A percentile compares a stretch with the other conserved stretches of the same genome.
Conservation (phyloP, 2,329 filamentous ascomycete genomes). For the Pseudodiploospora longispora region DNA sequence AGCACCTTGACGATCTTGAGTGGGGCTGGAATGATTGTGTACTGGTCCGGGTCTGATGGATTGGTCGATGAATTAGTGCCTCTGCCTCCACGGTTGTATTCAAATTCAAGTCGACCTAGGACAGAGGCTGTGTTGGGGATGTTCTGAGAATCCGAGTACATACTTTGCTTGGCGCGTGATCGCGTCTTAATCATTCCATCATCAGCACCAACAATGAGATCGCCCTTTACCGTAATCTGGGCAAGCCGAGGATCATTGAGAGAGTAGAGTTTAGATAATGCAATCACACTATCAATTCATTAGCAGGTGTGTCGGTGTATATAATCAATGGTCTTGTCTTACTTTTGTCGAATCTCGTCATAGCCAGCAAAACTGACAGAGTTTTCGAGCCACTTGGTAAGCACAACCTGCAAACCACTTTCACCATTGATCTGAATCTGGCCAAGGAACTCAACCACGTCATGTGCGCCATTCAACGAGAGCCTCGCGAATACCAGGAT, state of each 20-base stretch:
- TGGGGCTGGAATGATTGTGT: constrained; percentile 76
- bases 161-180: constrained; percentile 78
- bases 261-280: constrained; percentile 82
- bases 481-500: constrained; percentile 92
- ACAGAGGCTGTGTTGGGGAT: constrained; percentile 12
- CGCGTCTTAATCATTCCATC: constrained; percentile 83
- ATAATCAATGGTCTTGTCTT: constrained; percentile 26
- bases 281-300: constrained; percentile 61
- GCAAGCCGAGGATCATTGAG: constrained; percentile 74
- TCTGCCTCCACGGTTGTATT: constrained; percentile 12
- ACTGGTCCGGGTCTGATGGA: constrained; percentile 70
- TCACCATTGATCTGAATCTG: constrained; percentile 72
- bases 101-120: constrained; percentile 13
- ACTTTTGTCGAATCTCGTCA: constrained; percentile 95
- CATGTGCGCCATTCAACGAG: constrained; percentile 73
- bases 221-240: constrained; percentile 81
- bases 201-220: constrained; percentile 72
- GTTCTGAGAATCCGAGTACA: constrained; percentile 16
- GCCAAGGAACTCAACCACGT: constrained; percentile 86
- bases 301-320: constrained; percentile 15
- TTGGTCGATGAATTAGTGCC: constrained; percentile 18
- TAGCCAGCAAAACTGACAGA: constrained; percentile 97
- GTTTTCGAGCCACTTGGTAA: constrained; percentile 95
- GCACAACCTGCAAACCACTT: constrained; percentile 79
- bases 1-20: constrained; percentile 96